Evolutionary conservation across 164 flowering plant genomes (phyloP), one percentile per base, ranked within the genome.

Genomic region (Vitis riparia): DNA sequence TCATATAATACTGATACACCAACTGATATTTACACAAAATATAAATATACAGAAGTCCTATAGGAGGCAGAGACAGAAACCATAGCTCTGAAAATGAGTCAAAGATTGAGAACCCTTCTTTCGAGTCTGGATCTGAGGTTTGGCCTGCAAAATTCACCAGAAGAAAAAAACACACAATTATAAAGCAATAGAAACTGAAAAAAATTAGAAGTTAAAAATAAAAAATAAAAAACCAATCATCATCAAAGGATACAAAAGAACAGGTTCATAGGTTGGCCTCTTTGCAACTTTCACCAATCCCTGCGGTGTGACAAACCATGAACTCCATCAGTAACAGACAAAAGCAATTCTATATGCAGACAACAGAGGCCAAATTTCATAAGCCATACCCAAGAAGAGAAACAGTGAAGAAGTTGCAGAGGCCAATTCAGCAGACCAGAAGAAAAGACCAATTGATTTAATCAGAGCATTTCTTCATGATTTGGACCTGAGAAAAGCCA

Each of bases 401-500:
- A 68, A 19, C 11, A 51, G 66, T 64, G 66, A 63, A 66, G 62
- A 60, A 62, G 72, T 68, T 74, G 78, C 80, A 73, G 72, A 63
- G 71, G 57, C 72, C 77, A 74, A 66, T 66, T 51, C 11, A 58
- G n/a, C 23, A 47, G 44, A 67, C 9, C 3, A n/a, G 8, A 60
- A 55, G 27, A 17, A 12, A 16, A 6, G 53, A 51, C 50, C 51
- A 30, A 15, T 37, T 63, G 27, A 9, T 16, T 51, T 55, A 6
- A 57, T 17, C 23, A 16, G 60, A 16, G 10, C 11, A 32, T 13
- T 47, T 29, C 3, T n/a, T 78, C 73, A 80, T 1, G 82, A 82
- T 58, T 71, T 79, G 2, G 82, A 71, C 64, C 73, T 57, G 8
- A 77, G 80, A 73, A 23, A 76, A 57, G 75, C 84, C 83, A 86